Conservation (phyloP, 1,284 basidiomycete genomes). For the Cystobasidium pallidum region DNA sequence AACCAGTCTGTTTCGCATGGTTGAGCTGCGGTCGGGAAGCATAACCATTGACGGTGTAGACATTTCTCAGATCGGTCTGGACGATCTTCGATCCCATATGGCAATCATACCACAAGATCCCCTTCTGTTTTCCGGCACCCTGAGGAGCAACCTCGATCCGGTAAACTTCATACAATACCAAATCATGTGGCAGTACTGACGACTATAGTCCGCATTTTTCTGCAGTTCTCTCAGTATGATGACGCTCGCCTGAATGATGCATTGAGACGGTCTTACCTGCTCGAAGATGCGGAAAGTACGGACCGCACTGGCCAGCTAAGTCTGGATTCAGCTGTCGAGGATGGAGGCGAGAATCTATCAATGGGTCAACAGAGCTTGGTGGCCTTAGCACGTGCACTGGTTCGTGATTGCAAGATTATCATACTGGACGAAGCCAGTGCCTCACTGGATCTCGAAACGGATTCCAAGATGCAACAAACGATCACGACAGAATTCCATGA, state of each 20-base stretch:
- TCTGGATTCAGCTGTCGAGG: slow-evolving; percentile 77
- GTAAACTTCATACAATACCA: background rate
- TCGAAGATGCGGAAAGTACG: slow-evolving; percentile 39
- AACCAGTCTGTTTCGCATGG: slow-evolving; percentile 58
- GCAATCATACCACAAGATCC: slow-evolving; percentile 75
- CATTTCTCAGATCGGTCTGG: slow-evolving; percentile 62
- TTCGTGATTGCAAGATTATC: slow-evolving; percentile 74
- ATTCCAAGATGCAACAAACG: slow-evolving; percentile 81
- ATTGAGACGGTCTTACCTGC: slow-evolving; percentile 53
- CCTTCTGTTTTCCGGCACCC: slow-evolving; percentile 61
- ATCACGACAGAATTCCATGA: slow-evolving; percentile 78
- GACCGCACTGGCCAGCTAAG: slow-evolving; percentile 63
- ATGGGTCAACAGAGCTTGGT: slow-evolving; percentile 70
- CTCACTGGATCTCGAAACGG: slow-evolving; percentile 72
- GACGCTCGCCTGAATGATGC: slow-evolving; percentile 53
- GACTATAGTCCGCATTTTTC: background rate
- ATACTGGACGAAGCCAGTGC: slow-evolving; percentile 76
- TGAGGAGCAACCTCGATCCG: slow-evolving; percentile 69
- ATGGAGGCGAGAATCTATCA: slow-evolving; percentile 80
- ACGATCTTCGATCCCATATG: slow-evolving; percentile 58
- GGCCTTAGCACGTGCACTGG: slow-evolving; percentile 77
- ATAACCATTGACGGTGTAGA: slow-evolving; percentile 56
- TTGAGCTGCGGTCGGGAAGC: slow-evolving; percentile 50
- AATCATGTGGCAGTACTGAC: background rate
- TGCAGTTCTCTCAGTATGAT: slow-evolving; percentile 65